Conservation (phyloP, 2,329 filamentous ascomycete genomes). For the Cercospora beticola region DNA sequence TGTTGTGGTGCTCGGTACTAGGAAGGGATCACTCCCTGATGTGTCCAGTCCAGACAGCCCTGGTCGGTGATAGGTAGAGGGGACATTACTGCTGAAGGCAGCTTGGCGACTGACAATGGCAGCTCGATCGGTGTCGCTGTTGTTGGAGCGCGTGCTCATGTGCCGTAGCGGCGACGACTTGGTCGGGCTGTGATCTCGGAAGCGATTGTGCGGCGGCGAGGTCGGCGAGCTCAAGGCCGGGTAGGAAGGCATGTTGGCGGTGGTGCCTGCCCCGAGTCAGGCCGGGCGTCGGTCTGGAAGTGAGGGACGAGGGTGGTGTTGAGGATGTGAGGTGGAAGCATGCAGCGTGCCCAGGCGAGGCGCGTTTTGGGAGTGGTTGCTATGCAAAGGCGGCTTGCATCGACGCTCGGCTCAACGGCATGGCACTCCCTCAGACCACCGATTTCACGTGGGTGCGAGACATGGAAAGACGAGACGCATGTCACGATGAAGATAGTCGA, state of each 20-base stretch:
- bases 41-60: slow-evolving; percentile 32
- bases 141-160: slow-evolving; percentile 37
- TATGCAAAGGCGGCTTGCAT: slow-evolving; percentile 15
- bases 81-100: slow-evolving; percentile 35
- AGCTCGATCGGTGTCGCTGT: slow-evolving; percentile 36
- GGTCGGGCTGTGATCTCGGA: slow-evolving; percentile 36
- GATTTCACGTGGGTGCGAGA: background rate
- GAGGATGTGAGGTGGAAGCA: background rate
- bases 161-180: slow-evolving; percentile 39
- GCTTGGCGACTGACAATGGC: slow-evolving; percentile 32
- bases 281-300: background rate
- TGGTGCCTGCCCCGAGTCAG: slow-evolving; percentile 16
- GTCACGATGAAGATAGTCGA: background rate
- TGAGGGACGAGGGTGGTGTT: slow-evolving; percentile 3
- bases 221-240: slow-evolving; percentile 31
- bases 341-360: background rate
- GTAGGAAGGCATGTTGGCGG: slow-evolving; percentile 29
- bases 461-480: background rate
- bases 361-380: slow-evolving; percentile 17
- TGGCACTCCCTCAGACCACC: background rate
- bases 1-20: slow-evolving; percentile 24
- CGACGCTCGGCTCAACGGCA: background rate
- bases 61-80: slow-evolving; percentile 30
- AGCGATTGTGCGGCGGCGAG: slow-evolving; percentile 36
- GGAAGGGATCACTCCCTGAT: slow-evolving; percentile 33